These are phyloP conservation scores for Penicillium polonicum DNA, from an alignment of 2,329 filamentous ascomycete genomes.

Conservation along the genomic window DNA sequence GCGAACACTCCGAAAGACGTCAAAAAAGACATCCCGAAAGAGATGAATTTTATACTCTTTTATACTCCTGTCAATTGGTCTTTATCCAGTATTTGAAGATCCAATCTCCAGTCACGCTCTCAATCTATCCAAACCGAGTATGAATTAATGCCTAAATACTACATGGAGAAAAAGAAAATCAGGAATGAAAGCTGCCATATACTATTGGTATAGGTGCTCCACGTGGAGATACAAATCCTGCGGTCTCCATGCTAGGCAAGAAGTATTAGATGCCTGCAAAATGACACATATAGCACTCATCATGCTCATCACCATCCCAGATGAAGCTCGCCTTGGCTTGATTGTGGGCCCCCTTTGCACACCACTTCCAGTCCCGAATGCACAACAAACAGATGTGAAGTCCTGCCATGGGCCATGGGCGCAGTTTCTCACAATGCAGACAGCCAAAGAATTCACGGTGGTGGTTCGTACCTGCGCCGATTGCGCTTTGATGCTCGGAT, in stretches of 20 bases:
- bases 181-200: background rate
- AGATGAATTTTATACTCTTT: background rate
- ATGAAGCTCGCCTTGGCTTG: background rate
- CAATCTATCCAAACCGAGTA: too few relatives aligned
- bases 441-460: background rate
- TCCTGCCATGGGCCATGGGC: background rate
- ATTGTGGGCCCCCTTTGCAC: background rate
- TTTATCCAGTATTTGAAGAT: too few relatives aligned
- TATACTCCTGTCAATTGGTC: too few relatives aligned
- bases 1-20: background rate
- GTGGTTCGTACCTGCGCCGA: background rate
- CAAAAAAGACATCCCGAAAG: background rate
- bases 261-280: background rate
- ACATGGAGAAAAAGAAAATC: background rate
- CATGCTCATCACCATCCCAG: background rate
- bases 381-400: background rate
- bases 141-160: background rate
- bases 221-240: background rate
- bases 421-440: background rate
- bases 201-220: background rate
- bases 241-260: background rate
- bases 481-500: background rate
- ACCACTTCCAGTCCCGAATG: constrained; percentile 5
- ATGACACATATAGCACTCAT: background rate
- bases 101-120: background rate